Percentiles rank a stretch among this genome's conserved stretches.
phyloP scores from a whole-genome alignment of 768 basidiomycete genomes.

The Pholiota conissans region DNA sequence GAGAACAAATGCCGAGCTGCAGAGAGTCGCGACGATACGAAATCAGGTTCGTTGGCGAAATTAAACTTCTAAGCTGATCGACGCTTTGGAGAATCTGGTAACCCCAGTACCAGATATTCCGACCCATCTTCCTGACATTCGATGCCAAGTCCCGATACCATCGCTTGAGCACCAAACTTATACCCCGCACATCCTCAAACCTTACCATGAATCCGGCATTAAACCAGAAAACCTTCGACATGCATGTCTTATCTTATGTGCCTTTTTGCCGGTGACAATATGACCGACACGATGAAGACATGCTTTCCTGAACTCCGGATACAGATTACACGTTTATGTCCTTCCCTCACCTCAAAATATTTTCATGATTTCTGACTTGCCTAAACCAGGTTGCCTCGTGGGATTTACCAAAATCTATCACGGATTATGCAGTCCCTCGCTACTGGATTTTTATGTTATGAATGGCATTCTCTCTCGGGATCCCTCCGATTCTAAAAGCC shows the following conservation, averaged over 20 bases:
- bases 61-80: slow-evolving; percentile 41
- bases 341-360: slow-evolving; percentile 42
- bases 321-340: slow-evolving; percentile 62
- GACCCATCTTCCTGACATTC: slow-evolving; percentile 13
- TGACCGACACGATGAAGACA: slow-evolving; percentile 62
- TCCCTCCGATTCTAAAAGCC: slow-evolving; percentile 20
- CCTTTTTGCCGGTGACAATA: slow-evolving; percentile 59
- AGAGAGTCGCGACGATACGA: not conserved
- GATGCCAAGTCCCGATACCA: slow-evolving; percentile 17
- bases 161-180: slow-evolving; percentile 13
- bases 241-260: slow-evolving; percentile 47
- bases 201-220: slow-evolving; percentile 11
- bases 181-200: slow-evolving; percentile 15
- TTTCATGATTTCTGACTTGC: slow-evolving; percentile 56
- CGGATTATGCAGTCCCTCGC: slow-evolving; percentile 27
- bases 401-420: slow-evolving; percentile 28
- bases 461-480: slow-evolving; percentile 23
- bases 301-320: slow-evolving; percentile 69
- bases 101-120: slow-evolving; percentile 16
- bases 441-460: slow-evolving; percentile 20
- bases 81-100: slow-evolving; percentile 19
- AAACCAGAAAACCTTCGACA: slow-evolving; percentile 8
- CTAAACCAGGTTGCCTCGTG: slow-evolving; percentile 53
- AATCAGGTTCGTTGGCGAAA: slow-evolving; percentile 31
- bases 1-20: slow-evolving; percentile 21